Evolutionary conservation across 2,329 filamentous ascomycete species (phyloP).

Genomic region (Monilinia fructigena): DNA sequence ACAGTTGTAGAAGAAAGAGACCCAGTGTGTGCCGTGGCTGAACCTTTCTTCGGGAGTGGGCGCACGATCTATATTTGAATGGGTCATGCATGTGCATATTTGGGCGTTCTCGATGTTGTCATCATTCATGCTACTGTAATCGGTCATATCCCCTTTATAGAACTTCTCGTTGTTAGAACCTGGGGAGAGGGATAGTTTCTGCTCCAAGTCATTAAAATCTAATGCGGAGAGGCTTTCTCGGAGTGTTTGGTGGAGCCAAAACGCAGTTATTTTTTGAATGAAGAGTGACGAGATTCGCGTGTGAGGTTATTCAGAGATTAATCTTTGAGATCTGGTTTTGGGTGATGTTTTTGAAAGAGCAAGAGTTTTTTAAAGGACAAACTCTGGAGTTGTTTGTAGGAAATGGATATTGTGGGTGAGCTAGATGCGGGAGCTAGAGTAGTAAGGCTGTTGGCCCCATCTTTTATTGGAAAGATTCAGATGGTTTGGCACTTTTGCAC

Average conservation of each 20-base stretch:
- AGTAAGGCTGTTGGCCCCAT: not conserved
- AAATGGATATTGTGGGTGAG: not conserved
- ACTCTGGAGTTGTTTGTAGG: not conserved
- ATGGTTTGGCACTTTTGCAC: not conserved
- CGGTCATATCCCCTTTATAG: not conserved
- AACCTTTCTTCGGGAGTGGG: not conserved
- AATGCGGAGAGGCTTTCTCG: too few species aligned
- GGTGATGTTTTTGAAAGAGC: too few species aligned
- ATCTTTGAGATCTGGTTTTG: too few species aligned
- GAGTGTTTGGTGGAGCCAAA: too few species aligned
- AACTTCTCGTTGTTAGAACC: not conserved
- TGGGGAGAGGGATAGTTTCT: not conserved
- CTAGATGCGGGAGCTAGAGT: conserved; percentile 4
- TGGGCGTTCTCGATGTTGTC: not conserved
- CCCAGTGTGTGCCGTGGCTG: not conserved
- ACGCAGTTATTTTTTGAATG: too few species aligned
- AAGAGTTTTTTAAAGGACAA: too few species aligned
- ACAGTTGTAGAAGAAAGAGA: not conserved
- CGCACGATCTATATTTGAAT: not conserved
- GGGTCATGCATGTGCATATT: not conserved
- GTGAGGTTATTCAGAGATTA: too few species aligned
- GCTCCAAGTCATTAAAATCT: too few species aligned
- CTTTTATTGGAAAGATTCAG: not conserved
- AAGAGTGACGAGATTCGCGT: too few species aligned
- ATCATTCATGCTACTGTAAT: too few species aligned